Percentiles rank a stretch among this genome's conserved stretches.
These are phyloP conservation scores for Tolypocladium endophyticum DNA, from an alignment of 2,329 filamentous ascomycete genomes.

Conservation along the genomic window DNA sequence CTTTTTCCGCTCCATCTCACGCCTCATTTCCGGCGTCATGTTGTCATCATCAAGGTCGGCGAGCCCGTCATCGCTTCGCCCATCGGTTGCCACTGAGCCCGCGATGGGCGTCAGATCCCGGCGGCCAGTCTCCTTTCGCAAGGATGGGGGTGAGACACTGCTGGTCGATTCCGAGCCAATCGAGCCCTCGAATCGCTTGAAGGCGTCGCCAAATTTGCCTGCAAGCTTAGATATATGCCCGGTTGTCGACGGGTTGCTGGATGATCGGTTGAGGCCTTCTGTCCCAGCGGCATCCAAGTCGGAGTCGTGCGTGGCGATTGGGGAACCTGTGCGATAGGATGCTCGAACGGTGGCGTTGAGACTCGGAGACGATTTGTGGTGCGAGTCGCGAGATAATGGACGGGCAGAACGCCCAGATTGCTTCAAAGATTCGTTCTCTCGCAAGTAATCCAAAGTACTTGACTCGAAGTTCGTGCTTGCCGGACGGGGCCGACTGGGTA, in stretches of 20 bases:
- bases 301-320: conserved; percentile 63
- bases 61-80: conserved; percentile 52
- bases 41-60: conserved; percentile 54
- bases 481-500: conserved; percentile 52
- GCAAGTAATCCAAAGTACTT: conserved; percentile 64
- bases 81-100: conserved; percentile 59
- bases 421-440: conserved; percentile 56
- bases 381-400: conserved; percentile 8
- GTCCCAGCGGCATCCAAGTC: conserved; percentile 42
- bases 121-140: conserved; percentile 35
- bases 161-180: conserved; percentile 16
- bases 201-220: conserved; percentile 85
- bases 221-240: conserved; percentile 75
- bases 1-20: conserved; percentile 75
- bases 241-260: conserved; percentile 61
- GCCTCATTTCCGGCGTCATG: conserved; percentile 75
- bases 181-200: conserved; percentile 74
- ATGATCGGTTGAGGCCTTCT: conserved; percentile 50
- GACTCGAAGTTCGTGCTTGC: conserved; percentile 75
- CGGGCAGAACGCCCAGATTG: conserved; percentile 19
- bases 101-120: conserved; percentile 58
- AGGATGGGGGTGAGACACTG: conserved; percentile 34
- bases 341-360: conserved; percentile 19
- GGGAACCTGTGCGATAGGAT: conserved; percentile 67
- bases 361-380: conserved; percentile 28